Conservation (phyloP, 2,329 filamentous ascomycete genomes). For the Dothidotthia symphoricarpi region DNA sequence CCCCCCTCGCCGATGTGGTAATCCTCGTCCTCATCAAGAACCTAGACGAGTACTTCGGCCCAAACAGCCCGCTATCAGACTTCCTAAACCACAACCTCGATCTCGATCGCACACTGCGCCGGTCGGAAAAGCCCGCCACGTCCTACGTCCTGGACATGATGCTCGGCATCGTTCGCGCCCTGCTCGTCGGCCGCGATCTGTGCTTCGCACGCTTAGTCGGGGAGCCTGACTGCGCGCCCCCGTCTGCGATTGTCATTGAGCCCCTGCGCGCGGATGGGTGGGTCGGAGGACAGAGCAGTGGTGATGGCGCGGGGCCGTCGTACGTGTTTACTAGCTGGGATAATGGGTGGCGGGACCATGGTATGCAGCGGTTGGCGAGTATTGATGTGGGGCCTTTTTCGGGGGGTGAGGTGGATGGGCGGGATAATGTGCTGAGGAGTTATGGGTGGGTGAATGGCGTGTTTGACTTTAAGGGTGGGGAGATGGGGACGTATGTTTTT, state of each 20-base stretch:
- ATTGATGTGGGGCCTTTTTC: conserved; percentile 7
- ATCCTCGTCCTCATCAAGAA: neutral
- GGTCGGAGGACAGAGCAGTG: neutral
- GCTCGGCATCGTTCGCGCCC: conserved; percentile 7
- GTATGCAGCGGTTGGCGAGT: conserved; percentile 11
- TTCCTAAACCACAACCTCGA: conserved; percentile 3
- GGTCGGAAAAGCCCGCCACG: neutral
- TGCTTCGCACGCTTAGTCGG: conserved; percentile 6
- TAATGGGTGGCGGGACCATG: conserved; percentile 3
- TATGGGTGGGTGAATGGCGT: conserved; percentile 18
- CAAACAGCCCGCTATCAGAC: neutral
- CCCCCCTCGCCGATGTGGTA: neutral
- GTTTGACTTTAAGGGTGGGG: conserved; percentile 6
- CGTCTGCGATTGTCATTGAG: conserved; percentile 11
- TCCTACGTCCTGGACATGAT: conserved; percentile 10
- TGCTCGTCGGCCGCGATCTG: conserved; percentile 5
- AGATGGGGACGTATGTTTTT: conserved; percentile 7
- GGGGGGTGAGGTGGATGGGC: neutral
- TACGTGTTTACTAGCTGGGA: conserved; percentile 18
- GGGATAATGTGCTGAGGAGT: conserved; percentile 1
- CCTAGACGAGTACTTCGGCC: neutral
- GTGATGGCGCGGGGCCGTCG: neutral
- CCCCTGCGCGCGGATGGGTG: conserved; percentile 2
- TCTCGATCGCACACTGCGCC: conserved; percentile 1
- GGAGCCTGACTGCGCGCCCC: conserved; percentile 2